These are phyloP conservation scores for Misopates orontium DNA, from an alignment of 257 asterid species.

Conservation along the genomic window DNA sequence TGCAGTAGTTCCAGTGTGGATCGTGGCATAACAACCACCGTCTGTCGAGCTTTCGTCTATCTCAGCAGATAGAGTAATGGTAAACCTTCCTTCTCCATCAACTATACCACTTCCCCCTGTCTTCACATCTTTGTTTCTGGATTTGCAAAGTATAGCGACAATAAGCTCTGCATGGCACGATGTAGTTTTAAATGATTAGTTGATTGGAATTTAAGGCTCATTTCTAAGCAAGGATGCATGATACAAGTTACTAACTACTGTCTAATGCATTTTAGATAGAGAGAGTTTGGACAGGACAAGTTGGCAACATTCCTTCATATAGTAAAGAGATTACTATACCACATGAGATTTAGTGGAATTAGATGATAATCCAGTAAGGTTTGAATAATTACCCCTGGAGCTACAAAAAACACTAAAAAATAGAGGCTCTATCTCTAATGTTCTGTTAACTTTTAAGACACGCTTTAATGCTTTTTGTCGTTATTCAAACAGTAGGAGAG, in stretches of 20 bases:
- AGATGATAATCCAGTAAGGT: no score
- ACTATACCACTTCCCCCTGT: constrained; percentile 33
- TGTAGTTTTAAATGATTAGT: not conserved
- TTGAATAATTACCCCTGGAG: no score
- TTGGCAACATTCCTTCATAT: no score
- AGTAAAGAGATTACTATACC: no score
- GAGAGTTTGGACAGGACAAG: not conserved
- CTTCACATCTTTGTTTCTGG: constrained; percentile 22
- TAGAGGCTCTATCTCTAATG: no score
- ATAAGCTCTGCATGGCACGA: constrained; percentile 32
- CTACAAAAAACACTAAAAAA: no score
- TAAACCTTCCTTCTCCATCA: constrained; percentile 38
- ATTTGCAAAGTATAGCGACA: constrained; percentile 35
- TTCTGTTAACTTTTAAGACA: no score
- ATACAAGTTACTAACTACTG: not conserved
- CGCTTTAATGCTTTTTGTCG: no score
- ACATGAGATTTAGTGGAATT: no score
- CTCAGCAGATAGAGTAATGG: constrained; percentile 32
- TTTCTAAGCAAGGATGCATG: not conserved
- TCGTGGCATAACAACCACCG: constrained; percentile 39
- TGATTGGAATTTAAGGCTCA: not conserved
- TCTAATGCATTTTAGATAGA: constrained; percentile 5
- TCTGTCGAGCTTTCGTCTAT: constrained; percentile 15
- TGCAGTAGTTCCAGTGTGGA: constrained; percentile 29
- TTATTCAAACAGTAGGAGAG: no score